phyloP scores from a whole-genome alignment of 2,329 filamentous ascomycete species.

The Ceratocystis cacaofunesta region DNA sequence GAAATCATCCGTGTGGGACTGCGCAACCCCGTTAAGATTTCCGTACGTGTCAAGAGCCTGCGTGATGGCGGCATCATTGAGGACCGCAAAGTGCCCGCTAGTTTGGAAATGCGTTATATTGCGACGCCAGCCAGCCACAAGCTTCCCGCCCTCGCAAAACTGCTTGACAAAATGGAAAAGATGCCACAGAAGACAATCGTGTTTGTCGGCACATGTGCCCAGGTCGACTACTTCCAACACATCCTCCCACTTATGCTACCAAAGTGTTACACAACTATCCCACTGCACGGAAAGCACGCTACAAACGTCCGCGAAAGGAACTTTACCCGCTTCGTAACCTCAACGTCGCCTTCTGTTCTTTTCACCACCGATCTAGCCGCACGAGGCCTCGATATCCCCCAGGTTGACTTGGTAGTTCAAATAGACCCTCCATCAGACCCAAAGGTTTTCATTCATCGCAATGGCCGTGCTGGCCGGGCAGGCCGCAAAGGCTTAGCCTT shows the following conservation, averaged over 20 bases:
- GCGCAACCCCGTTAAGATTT: slow-evolving; percentile 86
- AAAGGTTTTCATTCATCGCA: slow-evolving; percentile 88
- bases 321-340: slow-evolving; percentile 63
- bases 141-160: slow-evolving; percentile 54
- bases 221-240: slow-evolving; percentile 85
- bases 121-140: slow-evolving; percentile 64
- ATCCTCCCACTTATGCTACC: slow-evolving; percentile 62
- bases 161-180: slow-evolving; percentile 56
- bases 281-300: slow-evolving; percentile 83
- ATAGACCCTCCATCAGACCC: slow-evolving; percentile 36
- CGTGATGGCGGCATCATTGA: slow-evolving; percentile 50
- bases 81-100: slow-evolving; percentile 79
- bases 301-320: slow-evolving; percentile 80
- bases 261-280: slow-evolving; percentile 51
- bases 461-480: slow-evolving; percentile 79
- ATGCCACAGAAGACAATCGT: slow-evolving; percentile 73
- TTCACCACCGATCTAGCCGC: slow-evolving; percentile 88
- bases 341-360: slow-evolving; percentile 62
- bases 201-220: slow-evolving; percentile 85
- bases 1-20: slow-evolving; percentile 85
- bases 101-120: slow-evolving; percentile 81
- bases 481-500: slow-evolving; percentile 74
- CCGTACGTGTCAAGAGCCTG: slow-evolving; percentile 73
- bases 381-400: slow-evolving; percentile 77
- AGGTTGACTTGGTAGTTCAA: slow-evolving; percentile 82